These are phyloP conservation scores for Rhizopus microsporus DNA, from an alignment of 371 early-diverging fungal species.

Conservation along the genomic window DNA sequence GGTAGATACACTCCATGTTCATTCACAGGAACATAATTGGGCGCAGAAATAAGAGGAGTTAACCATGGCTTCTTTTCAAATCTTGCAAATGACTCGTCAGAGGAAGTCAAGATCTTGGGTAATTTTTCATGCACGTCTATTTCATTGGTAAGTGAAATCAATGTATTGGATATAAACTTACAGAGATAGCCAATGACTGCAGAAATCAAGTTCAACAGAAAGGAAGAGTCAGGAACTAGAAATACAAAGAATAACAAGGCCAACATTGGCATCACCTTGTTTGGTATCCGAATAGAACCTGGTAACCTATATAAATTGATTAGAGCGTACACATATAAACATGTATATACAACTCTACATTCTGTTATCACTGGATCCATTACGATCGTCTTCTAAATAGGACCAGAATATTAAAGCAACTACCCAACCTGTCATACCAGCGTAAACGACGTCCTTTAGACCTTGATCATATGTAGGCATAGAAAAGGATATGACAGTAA, in stretches of 20 bases:
- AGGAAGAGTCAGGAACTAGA: conserved; percentile 22
- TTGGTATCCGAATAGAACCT: conserved; percentile 33
- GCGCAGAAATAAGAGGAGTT: conserved; percentile 4
- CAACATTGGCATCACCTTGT: conserved; percentile 22
- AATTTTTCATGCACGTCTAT: conserved; percentile 21
- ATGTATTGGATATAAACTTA: conserved; percentile 12
- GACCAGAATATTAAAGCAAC: conserved; percentile 29
- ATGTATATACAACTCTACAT: conserved; percentile 14
- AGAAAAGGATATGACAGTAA: not conserved
- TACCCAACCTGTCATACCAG: conserved; percentile 27
- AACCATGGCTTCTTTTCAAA: conserved; percentile 22
- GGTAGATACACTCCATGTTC: conserved; percentile 21
- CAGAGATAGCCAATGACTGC: conserved; percentile 20
- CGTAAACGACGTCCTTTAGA: conserved; percentile 1
- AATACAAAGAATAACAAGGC: conserved; percentile 27
- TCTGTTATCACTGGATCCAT: conserved; percentile 16
- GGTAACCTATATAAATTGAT: conserved; percentile 17
- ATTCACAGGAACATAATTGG: conserved; percentile 23
- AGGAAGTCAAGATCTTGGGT: conserved; percentile 8
- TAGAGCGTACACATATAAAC: not conserved
- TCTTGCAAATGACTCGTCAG: conserved; percentile 16
- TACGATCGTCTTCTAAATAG: conserved; percentile 16
- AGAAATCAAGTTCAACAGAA: conserved; percentile 21
- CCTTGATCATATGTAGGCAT: too few species aligned
- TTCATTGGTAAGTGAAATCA: not conserved